Base-by-base conservation (phyloP, 345 rosid genomes). In the Hibiscus mutabilis region DNA sequence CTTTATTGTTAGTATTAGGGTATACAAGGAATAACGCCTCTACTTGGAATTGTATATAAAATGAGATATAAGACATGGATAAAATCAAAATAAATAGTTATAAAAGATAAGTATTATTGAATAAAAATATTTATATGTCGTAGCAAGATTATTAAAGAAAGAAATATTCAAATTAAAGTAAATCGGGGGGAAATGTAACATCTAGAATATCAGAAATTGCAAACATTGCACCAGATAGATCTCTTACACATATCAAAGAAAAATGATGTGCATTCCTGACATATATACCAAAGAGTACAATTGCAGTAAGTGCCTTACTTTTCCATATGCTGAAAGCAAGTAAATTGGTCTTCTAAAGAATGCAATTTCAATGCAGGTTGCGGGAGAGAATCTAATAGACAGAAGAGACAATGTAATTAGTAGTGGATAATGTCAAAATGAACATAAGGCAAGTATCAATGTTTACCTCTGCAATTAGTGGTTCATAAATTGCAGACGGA, bases 311-410 rank as follows among this genome's bases (percentile, higher is more conserved):
- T 49, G 55, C 57, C 94, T 86, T 88, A 94, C 98, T 78, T 80
- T 78, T 72, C 74, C 63, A 2, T 29, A 78, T 76, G 89, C 82
- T 75, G 35, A 77, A 91, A 87, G 78, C 98, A 94, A 52, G 82
- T 58, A 78, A 91, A 91, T 29, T 85, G 86, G 21, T 84, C 78
- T 70, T 91, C 90, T 47, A 88, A 83, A 2, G 81, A 85, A 12
- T 82, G 90, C 24, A 87, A 29, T 29, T 75, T 77, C 74, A 94
- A 77, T 64, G 78, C 85, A 42, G 90, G 86, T 67, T 84, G 95
- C 56, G 18, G 35, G 73, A 78, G 53, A 78, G 40, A 69, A 91
- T 85, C 98, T 94, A 79, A 16, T 66, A 37, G 68, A 65, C 42
- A 68, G 44, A 65, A 71, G 72, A 59, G 53, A 37, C 22, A 14